Conservation (phyloP, 805 yeast species). For the Candida dajiaensis region DNA sequence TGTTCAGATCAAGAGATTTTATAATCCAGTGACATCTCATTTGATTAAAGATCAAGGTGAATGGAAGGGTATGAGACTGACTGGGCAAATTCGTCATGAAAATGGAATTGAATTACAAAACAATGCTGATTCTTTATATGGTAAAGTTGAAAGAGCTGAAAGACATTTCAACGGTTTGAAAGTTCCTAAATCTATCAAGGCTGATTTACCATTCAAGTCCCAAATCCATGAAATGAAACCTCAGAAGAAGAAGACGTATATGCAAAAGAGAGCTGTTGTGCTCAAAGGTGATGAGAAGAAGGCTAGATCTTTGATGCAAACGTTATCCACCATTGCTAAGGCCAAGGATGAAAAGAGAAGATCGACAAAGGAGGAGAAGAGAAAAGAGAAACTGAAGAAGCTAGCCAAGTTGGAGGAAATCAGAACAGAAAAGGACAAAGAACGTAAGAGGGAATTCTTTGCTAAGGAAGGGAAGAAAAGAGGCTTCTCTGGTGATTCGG, state of each 20-base stretch:
- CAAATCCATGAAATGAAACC: constrained; percentile 88
- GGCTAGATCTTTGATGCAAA: constrained; percentile 83
- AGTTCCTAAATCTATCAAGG: constrained; percentile 75
- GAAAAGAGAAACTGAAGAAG: constrained; percentile 68
- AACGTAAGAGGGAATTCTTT: constrained; percentile 84
- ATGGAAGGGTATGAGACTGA: constrained; percentile 96
- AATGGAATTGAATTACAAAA: constrained; percentile 58
- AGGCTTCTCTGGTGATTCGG: constrained; percentile 28
- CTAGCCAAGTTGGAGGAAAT: constrained; percentile 68
- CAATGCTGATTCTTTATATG: constrained; percentile 44
- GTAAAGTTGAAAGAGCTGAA: constrained; percentile 75
- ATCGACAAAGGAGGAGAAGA: constrained; percentile 68
- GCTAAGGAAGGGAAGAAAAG: constrained; percentile 65
- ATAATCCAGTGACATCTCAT: constrained; percentile 93
- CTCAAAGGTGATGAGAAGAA: constrained; percentile 90
- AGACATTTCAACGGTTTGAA: constrained; percentile 82
- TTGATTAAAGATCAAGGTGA: constrained; percentile 68
- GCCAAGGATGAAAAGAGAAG: constrained; percentile 78
- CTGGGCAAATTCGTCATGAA: constrained; percentile 89
- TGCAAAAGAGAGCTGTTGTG: constrained; percentile 90
- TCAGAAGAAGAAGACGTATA: constrained; percentile 73
- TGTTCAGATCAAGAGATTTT: constrained; percentile 80
- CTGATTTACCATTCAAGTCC: constrained; percentile 83
- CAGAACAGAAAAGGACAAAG: constrained; percentile 69
- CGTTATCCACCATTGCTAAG: constrained; percentile 76